Evolutionary conservation across 106 monocot species (phyloP).

Genomic region (Gastrodia elata): DNA sequence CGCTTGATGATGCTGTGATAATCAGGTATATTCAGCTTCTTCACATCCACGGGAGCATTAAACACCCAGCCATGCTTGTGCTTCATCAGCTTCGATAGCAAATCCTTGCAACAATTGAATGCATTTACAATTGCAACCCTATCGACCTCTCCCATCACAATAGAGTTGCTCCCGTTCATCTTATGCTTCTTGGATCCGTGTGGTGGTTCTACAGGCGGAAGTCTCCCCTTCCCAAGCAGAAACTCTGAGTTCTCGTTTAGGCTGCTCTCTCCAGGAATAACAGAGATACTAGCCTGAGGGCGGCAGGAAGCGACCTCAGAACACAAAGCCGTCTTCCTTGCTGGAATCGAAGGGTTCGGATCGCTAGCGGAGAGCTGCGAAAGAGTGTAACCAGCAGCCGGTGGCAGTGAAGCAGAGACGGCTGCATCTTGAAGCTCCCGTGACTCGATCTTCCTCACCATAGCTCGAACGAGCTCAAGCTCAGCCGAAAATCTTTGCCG

Average conservation of each 20-base stretch:
- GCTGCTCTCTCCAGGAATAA: conserved; percentile 20
- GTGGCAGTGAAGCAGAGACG: conserved; percentile 8
- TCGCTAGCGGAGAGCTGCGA: conserved; percentile 45
- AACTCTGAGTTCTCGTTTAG: conserved; percentile 50
- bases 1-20: conserved; percentile 64
- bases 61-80: conserved; percentile 85
- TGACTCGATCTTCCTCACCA: conserved; percentile 27
- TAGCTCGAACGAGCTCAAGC: conserved; percentile 55
- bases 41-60: conserved; percentile 72
- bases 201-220: conserved; percentile 28
- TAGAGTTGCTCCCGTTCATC: conserved; percentile 22
- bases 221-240: conserved; percentile 51
- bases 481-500: conserved; percentile 45
- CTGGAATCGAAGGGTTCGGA: neutral
- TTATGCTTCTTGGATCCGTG: conserved; percentile 44
- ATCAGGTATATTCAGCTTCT: conserved; percentile 63
- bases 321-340: conserved; percentile 2
- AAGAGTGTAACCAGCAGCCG: conserved; percentile 17
- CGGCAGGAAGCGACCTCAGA: conserved; percentile 18
- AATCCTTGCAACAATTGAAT: conserved; percentile 48
- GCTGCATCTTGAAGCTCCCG: conserved; percentile 17
- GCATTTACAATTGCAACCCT: conserved; percentile 24
- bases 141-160: neutral
- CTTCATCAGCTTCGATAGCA: conserved; percentile 74
- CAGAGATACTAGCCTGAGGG: conserved; percentile 34